phyloP scores from a whole-genome alignment of 2,329 filamentous ascomycete genomes.

The Hypoxylon sp. region DNA sequence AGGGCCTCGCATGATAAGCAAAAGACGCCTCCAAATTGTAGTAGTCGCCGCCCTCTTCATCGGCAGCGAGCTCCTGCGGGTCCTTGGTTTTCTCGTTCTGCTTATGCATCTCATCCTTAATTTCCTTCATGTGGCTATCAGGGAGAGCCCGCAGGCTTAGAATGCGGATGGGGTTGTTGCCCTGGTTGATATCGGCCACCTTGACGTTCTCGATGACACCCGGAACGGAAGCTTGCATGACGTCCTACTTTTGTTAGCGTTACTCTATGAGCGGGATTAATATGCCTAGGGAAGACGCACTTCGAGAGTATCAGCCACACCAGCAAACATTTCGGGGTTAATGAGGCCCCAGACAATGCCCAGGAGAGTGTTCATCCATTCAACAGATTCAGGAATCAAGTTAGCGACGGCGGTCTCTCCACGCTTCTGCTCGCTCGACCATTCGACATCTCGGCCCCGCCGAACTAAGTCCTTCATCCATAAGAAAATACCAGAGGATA shows the following conservation, averaged over 20 bases:
- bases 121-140: constrained; percentile 82
- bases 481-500: constrained; percentile 84
- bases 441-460: constrained; percentile 86
- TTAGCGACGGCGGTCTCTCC: constrained; percentile 90
- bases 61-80: constrained; percentile 86
- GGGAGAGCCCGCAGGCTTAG: constrained; percentile 89
- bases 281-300: constrained; percentile 41
- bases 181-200: constrained; percentile 94
- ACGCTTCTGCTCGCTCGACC: constrained; percentile 87
- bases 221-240: constrained; percentile 96
- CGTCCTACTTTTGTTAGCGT: constrained; percentile 68
- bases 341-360: constrained; percentile 90
- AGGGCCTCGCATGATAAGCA: constrained; percentile 90
- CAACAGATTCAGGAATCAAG: constrained; percentile 90
- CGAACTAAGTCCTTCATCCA: constrained; percentile 91
- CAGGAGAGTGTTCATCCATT: constrained; percentile 95
- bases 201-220: constrained; percentile 93
- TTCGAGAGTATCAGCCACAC: constrained; percentile 90
- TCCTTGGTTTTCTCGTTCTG: constrained; percentile 87
- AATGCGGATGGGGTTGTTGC: constrained; percentile 89
- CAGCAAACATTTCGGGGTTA: constrained; percentile 95
- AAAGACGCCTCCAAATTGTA: constrained; percentile 94
- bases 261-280: background rate
- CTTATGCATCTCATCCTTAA: constrained; percentile 85
- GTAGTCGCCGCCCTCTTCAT: constrained; percentile 91